Base-by-base conservation (phyloP, 805 yeast genomes). In the Wickerhamiella hasegawae region DNA sequence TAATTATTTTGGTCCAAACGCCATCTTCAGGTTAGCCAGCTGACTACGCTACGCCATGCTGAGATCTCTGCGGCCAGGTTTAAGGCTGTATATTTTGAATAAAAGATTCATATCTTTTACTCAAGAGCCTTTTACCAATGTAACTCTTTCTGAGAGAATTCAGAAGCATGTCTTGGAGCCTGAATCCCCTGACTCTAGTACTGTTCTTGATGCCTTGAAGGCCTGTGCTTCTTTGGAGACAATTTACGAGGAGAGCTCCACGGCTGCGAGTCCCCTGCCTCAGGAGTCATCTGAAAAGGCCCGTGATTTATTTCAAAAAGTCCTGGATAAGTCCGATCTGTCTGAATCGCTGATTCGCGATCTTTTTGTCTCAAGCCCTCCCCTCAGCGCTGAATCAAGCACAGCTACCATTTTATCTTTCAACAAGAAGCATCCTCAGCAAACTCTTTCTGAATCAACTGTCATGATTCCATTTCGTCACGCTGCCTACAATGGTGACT, bases 391-490 rank as follows among this genome's bases (percentile, higher is more conserved):
- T 31, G n/a, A n/a, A n/a, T n/a, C n/a, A n/a, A n/a, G n/a, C n/a
- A n/a, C n/a, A n/a, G n/a, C n/a, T n/a, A n/a, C 49, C 10, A 40
- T 54, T 22, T 31, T 40, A 19, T 37, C 39, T 1, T 49, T 41
- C 39, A 40, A 45, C 18, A 28, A 34, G 8, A 19, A 24, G 29
- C 39, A 41, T 4, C 37, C 39, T 11, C 32, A 28, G 9, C 34
- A 35, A 3, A 39, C 39, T 12, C 31, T 36, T 14, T 48, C 41
- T 35, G 45, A 38, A 23, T 25, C 32, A 8, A 26, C 38, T 21
- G 72, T 76, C 3, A 60, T 74, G 58, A 65, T 77, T n/a, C 79
- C 84, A 3, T 68, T 78, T 40, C 52, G 85, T 15, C 52, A 63
- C 28, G 60, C 73, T n/a, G 51, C 77, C 2, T 73, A 63, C 54